Conservation (phyloP, 495 filamentous ascomycete genomes). For the Hypoxylon cercidicola region DNA sequence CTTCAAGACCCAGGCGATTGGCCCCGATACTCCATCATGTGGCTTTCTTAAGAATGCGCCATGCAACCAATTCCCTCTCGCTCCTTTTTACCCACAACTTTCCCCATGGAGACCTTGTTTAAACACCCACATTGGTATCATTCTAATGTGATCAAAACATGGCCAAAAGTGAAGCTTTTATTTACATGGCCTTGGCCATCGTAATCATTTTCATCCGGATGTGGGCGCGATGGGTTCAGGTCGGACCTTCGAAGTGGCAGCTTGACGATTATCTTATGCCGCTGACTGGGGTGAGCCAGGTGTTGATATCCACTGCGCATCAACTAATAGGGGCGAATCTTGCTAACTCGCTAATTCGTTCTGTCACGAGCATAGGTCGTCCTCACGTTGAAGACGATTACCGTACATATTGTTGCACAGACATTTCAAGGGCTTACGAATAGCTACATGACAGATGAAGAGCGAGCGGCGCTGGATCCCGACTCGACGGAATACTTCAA, state of each 20-base stretch:
- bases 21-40: too few relatives aligned
- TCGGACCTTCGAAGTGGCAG: constrained; percentile 60
- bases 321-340: too few relatives aligned
- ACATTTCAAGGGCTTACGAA: constrained; percentile 67
- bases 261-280: constrained; percentile 70
- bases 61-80: too few relatives aligned
- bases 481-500: constrained; percentile 57
- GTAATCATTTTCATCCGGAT: constrained; percentile 60
- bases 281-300: constrained; percentile 59
- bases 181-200: constrained; percentile 60
- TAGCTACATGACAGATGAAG: constrained; percentile 65
- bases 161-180: constrained; percentile 59
- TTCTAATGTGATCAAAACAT: background rate
- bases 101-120: too few relatives aligned
- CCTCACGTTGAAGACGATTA: constrained; percentile 48
- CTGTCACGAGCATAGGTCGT: constrained; percentile 35
- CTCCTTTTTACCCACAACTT: too few relatives aligned
- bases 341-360: background rate
- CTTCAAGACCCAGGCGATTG: too few relatives aligned
- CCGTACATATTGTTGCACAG: constrained; percentile 49
- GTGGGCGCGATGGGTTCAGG: constrained; percentile 59
- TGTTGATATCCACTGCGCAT: background rate
- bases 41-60: too few relatives aligned
- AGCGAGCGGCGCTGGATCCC: constrained; percentile 59
- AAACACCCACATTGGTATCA: too few relatives aligned